Conservation (phyloP, 768 basidiomycete species). For the Russula olivacea region DNA sequence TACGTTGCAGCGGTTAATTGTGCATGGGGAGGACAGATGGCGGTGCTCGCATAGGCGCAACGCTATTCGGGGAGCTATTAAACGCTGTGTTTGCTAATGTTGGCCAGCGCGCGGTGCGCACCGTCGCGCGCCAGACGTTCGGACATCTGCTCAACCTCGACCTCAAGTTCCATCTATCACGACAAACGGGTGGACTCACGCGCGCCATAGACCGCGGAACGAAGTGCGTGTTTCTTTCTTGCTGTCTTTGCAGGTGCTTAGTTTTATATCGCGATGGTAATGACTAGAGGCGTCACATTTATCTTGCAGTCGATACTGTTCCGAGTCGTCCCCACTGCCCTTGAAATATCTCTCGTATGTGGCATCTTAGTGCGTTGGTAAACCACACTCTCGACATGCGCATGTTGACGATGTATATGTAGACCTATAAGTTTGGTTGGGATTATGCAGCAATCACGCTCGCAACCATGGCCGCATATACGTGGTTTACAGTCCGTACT, state of each 20-base stretch:
- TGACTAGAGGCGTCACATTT: constrained; percentile 86
- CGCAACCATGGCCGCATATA: constrained; percentile 80
- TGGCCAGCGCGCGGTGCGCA: constrained; percentile 88
- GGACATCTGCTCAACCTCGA: constrained; percentile 88
- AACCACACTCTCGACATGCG: not conserved
- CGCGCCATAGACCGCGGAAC: constrained; percentile 97
- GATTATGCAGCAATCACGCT: constrained; percentile 91
- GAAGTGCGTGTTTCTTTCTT: constrained; percentile 50
- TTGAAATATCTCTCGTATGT: constrained; percentile 95
- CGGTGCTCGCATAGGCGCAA: constrained; percentile 81
- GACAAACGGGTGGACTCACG: constrained; percentile 94
- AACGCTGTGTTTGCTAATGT: constrained; percentile 97
- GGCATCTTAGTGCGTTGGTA: constrained; percentile 77
- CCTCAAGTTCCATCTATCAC: constrained; percentile 83
- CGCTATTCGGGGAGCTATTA: constrained; percentile 83
- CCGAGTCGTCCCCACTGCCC: constrained; percentile 89
- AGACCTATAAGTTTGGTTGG: constrained; percentile 98
- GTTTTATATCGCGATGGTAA: not conserved
- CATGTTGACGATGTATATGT: constrained; percentile 1
- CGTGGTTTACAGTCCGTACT: constrained; percentile 95
- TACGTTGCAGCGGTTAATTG: too few species aligned
- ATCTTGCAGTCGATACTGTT: constrained; percentile 89
- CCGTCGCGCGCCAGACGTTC: constrained; percentile 94
- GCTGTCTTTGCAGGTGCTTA: not conserved
- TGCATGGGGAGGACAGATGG: constrained; percentile 56